These are phyloP conservation scores for Penicillium sp. DNA, from an alignment of 2,329 filamentous ascomycete species.

Conservation along the genomic window DNA sequence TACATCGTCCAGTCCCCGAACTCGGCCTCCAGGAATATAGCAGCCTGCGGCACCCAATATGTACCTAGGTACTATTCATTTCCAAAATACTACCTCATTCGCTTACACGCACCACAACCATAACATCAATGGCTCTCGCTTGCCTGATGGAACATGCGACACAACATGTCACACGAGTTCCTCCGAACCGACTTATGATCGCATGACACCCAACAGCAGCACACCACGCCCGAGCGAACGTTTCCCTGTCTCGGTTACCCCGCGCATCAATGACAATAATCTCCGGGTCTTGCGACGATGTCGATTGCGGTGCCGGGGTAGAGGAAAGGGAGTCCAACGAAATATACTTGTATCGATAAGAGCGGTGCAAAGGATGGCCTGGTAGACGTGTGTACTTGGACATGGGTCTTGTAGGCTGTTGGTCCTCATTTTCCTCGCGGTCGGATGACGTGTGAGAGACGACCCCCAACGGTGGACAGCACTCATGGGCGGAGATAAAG, in stretches of 20 bases:
- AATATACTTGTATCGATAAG: conserved; percentile 34
- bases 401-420: conserved; percentile 7
- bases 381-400: conserved; percentile 32
- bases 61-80: background rate
- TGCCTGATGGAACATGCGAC: conserved; percentile 33
- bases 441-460: conserved; percentile 11
- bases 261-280: conserved; percentile 39
- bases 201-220: conserved; percentile 43
- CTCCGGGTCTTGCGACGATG: conserved; percentile 13
- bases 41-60: background rate
- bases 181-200: conserved; percentile 41
- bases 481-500: conserved; percentile 56
- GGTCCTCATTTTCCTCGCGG: background rate
- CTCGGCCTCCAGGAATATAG: conserved; percentile 1
- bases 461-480: conserved; percentile 45
- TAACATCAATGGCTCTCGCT: conserved; percentile 40
- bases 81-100: conserved; percentile 9
- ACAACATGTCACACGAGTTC: conserved; percentile 42
- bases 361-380: conserved; percentile 40
- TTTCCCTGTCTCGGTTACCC: conserved; percentile 36
- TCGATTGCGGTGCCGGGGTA: conserved; percentile 15
- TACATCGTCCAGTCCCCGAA: background rate
- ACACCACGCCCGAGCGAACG: conserved; percentile 46
- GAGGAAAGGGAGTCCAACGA: conserved; percentile 25
- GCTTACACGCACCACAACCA: conserved; percentile 41